Evolutionary conservation across 495 filamentous ascomycete species (phyloP).

Genomic region (Aspergillus sparsus): DNA sequence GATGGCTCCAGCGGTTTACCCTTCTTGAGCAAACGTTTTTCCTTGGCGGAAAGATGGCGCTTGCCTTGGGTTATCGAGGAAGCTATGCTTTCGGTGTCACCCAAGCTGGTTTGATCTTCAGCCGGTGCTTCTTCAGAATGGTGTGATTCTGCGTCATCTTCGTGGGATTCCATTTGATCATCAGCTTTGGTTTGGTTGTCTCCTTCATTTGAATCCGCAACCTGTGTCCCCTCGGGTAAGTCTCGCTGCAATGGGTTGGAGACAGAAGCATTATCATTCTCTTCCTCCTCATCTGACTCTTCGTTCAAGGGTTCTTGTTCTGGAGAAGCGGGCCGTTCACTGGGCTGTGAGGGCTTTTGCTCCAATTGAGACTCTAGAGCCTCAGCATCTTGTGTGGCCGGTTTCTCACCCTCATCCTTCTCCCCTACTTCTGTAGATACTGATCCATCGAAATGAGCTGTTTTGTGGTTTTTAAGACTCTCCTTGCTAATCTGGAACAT

Average conservation of each 20-base stretch:
- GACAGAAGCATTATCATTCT: slow-evolving; percentile 26
- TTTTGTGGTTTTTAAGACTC: slow-evolving; percentile 76
- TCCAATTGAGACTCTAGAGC: slow-evolving; percentile 16
- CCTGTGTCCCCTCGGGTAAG: slow-evolving; percentile 29
- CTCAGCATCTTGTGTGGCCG: not conserved
- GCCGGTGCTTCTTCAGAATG: slow-evolving; percentile 22
- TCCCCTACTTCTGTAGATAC: slow-evolving; percentile 11
- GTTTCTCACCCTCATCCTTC: not conserved
- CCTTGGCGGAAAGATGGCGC: slow-evolving; percentile 53
- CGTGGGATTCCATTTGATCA: slow-evolving; percentile 23
- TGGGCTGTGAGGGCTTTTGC: slow-evolving; percentile 23
- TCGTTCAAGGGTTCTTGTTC: not conserved
- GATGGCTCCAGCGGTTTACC: slow-evolving; percentile 36
- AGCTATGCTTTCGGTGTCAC: slow-evolving; percentile 17
- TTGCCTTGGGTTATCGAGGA: slow-evolving; percentile 27
- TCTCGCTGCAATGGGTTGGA: slow-evolving; percentile 37
- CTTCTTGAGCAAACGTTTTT: slow-evolving; percentile 51
- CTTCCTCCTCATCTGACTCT: slow-evolving; percentile 36
- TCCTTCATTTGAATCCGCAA: slow-evolving; percentile 33
- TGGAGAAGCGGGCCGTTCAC: no score
- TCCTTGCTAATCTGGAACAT: slow-evolving; percentile 89
- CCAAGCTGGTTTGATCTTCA: slow-evolving; percentile 15
- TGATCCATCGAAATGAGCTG: slow-evolving; percentile 47
- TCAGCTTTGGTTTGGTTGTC: slow-evolving; percentile 31
- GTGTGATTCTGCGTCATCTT: slow-evolving; percentile 25